These are phyloP conservation scores for Ophiostoma populinum DNA, from an alignment of 2,329 filamentous ascomycete species.

Conservation along the genomic window DNA sequence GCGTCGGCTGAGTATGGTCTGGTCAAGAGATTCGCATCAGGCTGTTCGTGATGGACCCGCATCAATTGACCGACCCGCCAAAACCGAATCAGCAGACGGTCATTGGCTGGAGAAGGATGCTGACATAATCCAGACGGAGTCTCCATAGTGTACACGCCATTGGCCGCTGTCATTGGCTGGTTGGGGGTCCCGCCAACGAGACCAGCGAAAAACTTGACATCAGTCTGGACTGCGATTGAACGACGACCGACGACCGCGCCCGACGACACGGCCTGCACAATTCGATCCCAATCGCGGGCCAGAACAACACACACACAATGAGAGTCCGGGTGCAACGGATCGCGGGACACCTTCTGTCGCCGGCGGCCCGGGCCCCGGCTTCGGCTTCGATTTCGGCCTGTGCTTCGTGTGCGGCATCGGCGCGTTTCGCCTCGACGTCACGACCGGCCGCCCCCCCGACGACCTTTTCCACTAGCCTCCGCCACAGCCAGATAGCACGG, in stretches of 20 bases:
- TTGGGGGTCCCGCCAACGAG: no score
- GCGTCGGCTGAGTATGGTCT: neutral
- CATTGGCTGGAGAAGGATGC: neutral
- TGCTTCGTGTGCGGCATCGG: conserved; percentile 4
- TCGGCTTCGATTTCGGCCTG: neutral
- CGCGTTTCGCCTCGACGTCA: conserved; percentile 4
- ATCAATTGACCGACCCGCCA: conserved; percentile 2
- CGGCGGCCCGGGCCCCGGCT: conserved; percentile 22
- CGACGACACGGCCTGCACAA: no score
- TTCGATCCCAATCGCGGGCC: no score
- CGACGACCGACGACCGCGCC: no score
- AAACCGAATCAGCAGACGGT: conserved; percentile 9
- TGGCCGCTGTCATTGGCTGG: neutral
- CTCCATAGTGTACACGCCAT: neutral
- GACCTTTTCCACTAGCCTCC: no score
- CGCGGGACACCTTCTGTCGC: conserved; percentile 38
- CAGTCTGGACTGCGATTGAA: no score
- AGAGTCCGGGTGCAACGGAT: conserved; percentile 42
- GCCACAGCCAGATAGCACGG: no score
- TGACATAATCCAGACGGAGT: conserved; percentile 1
- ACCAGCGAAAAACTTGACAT: no score
- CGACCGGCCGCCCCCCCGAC: neutral
- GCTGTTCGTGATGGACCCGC: conserved; percentile 3
- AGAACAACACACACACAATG: no score
- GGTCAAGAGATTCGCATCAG: neutral